Evolutionary conservation across 208 protist genomes (phyloP).

Genomic region (Borovskyia barvae): DNA sequence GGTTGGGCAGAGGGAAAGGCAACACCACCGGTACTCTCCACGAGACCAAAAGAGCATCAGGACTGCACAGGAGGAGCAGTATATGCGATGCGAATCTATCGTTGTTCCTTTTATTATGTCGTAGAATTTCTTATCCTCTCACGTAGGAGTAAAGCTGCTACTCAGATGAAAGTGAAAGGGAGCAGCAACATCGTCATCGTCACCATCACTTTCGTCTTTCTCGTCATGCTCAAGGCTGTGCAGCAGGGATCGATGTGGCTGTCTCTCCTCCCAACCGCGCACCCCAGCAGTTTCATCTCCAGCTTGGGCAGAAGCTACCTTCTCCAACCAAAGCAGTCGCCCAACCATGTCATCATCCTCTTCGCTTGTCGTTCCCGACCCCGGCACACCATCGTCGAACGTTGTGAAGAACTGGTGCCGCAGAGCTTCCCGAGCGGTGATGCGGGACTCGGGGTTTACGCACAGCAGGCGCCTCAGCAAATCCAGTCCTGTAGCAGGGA

Average conservation of each 20-base stretch:
- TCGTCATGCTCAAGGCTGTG: conserved; percentile 4
- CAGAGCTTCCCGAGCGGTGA: conserved; percentile 58
- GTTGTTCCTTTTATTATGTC: not conserved
- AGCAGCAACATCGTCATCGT: conserved; percentile 9
- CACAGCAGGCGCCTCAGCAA: conserved; percentile 71
- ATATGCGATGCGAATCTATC: not conserved
- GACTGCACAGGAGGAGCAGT: too few species aligned
- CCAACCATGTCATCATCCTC: conserved; percentile 37
- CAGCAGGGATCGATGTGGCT: too few species aligned
- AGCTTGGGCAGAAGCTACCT: too few species aligned
- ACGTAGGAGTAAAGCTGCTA: not conserved
- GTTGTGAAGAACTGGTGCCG: conserved; percentile 61
- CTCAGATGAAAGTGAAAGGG: conserved; percentile 9
- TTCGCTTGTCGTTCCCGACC: not conserved
- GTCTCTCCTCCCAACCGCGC: conserved; percentile 5
- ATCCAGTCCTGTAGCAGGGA: conserved; percentile 57
- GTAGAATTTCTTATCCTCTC: not conserved
- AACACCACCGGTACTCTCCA: too few species aligned
- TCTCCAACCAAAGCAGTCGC: conserved; percentile 39
- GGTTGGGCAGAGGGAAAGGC: too few species aligned
- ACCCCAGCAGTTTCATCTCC: conserved; percentile 13
- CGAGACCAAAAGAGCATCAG: too few species aligned
- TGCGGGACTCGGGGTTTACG: conserved; percentile 44
- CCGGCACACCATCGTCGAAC: not conserved
- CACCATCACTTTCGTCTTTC: conserved; percentile 15